Conservation (phyloP, 345 rosid species). For the Camelina neglecta region DNA sequence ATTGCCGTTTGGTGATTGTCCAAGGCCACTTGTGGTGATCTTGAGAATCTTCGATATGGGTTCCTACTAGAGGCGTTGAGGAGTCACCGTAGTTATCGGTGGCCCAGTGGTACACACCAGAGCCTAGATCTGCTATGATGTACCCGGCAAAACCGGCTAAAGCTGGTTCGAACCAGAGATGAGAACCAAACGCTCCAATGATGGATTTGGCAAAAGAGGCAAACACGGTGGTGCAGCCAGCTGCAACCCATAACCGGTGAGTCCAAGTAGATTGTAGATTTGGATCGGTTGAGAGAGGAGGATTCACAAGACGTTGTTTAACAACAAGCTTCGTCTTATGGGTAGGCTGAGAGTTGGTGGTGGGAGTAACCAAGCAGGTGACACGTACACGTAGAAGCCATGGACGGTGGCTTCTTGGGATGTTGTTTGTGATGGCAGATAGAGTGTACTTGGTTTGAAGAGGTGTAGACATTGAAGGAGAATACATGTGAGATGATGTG, state of each 20-base stretch:
- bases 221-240: constrained; percentile 67
- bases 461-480: constrained; percentile 57
- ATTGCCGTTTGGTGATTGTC: constrained; percentile 77
- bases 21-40: constrained; percentile 94
- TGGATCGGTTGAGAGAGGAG: constrained; percentile 54
- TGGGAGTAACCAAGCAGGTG: constrained; percentile 51
- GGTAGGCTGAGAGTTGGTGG: constrained; percentile 43
- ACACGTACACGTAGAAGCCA: constrained; percentile 10
- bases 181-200: constrained; percentile 50
- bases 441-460: constrained; percentile 52
- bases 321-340: constrained; percentile 24
- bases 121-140: constrained; percentile 77
- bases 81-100: constrained; percentile 82
- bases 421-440: constrained; percentile 30
- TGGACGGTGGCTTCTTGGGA: constrained; percentile 29
- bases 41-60: constrained; percentile 82
- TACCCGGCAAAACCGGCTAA: constrained; percentile 72
- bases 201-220: constrained; percentile 62
- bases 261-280: constrained; percentile 68
- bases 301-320: constrained; percentile 21
- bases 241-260: constrained; percentile 72
- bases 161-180: constrained; percentile 59
- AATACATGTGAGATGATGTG: not conserved
- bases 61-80: constrained; percentile 68
- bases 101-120: constrained; percentile 94